Base-by-base conservation (phyloP, 2,329 filamentous ascomycete genomes). In the Tolypocladium ovalisporum region DNA sequence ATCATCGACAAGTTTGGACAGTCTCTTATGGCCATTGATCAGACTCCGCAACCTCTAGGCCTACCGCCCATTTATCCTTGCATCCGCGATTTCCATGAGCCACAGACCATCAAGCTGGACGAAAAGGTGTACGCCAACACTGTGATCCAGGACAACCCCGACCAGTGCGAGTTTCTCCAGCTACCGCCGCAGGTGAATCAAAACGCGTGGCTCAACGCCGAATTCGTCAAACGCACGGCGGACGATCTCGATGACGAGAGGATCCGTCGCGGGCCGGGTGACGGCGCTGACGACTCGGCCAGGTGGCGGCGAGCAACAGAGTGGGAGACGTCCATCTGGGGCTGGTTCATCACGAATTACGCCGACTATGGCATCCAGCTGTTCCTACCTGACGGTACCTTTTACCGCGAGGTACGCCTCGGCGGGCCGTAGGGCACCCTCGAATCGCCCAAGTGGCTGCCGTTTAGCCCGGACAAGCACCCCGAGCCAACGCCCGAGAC, bases 1-100 rank as follows among this genome's bases (percentile, higher is more conserved):
- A 69, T 79, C 44, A 65, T 79, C 36, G 77, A 80, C 64, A 79
- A 79, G 61, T 79, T 79, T 52, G 77, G 77, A 1, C 77, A 79
- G 53, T 64, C 65, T 12, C 55, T 76, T 29, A 51, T 61, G 12
- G 67, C 67, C 22, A 67, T 74, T 19, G 67, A 73, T 47, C 64
- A 66, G n/a, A 53, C 57, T 15, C 64, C 67, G 2, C 56, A 42
- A 4, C 15, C 17, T 0, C 29, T 22, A 0, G 58, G 57, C 1
- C 63, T 57, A 7, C 60, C 62, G 2, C 60, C 65, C 3, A 42
- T 71, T 1, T 69, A 67, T 32, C 73, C 73, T 1, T 68, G 66
- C 60, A 62, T 74, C 13, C 70, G 71, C 52, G 69, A 74, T 55
- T 71, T 62, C 24, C 70, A 70, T 9, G 65, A 62, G 12, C 69